Base-by-base conservation (phyloP, 768 basidiomycete genomes). In the Mrakia frigida region DNA sequence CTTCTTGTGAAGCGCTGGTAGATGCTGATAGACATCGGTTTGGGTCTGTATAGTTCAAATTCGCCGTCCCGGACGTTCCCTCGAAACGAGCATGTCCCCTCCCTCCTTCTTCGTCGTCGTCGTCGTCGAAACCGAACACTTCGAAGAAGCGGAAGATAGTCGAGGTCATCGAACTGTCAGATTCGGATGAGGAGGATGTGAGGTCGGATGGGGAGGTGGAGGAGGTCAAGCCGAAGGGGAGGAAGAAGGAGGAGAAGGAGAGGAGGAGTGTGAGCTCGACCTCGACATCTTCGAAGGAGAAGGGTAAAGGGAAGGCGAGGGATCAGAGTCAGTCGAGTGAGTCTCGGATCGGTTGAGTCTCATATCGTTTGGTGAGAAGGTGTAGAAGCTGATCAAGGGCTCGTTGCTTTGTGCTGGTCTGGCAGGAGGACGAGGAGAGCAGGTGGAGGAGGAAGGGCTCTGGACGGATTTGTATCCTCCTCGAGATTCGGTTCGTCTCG, bases 381-480 rank as follows among this genome's bases (percentile, higher is more conserved):
- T n/a, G n/a, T n/a, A n/a, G 14, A 9, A 23, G 28, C 41, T 35
- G 33, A 33, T 23, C 9, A 35, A 10, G 65, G 3, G 5, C 5
- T 33, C 53, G 71, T 28, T 25, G 14, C n/a, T 31, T 3, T 28
- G 7, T 63, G 39, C 59, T 18, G 35, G 33, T 25, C 14, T 31
- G 18, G n/a, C 16, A 28, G 50, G 41, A 61, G 9, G 21, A 50
- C 21, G 21, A 16, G 31, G 46, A 61, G 18, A 21, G 21, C 21
- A 7, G 23, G 18, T 9, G 21, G n/a, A 70, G 18, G 56, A 73
- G 6, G 43, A 53, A 16, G 59, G 70, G 5, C 71, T 81, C 31
- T 81, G 80, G 80, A 77, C 76, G 1, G 80, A 81, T 59, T 25
- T 69, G n/a, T 80, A 70, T 43, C 75, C 74, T 25, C 79, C 77